Evolutionary conservation across 2,329 filamentous ascomycete genomes (phyloP).

Genomic region (Fusarium penzigii): DNA sequence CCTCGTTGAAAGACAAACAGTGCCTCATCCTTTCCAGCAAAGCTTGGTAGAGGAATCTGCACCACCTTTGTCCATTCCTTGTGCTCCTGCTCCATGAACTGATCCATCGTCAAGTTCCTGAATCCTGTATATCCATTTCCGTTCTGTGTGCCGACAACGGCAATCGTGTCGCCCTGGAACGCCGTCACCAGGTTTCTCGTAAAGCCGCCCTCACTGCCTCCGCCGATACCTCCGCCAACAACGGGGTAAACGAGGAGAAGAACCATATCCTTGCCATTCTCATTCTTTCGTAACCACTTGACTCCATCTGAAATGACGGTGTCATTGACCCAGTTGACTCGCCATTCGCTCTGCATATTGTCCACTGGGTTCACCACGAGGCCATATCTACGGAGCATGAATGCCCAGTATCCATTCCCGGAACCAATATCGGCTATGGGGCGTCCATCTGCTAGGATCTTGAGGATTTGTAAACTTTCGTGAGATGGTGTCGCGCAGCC

Average conservation of each 20-base stretch:
- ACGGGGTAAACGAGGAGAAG: conserved; percentile 74
- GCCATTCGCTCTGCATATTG: conserved; percentile 67
- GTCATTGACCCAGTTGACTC: conserved; percentile 68
- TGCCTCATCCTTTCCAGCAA: conserved; percentile 76
- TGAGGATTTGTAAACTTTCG: conserved; percentile 63
- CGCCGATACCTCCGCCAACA: conserved; percentile 64
- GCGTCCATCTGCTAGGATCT: conserved; percentile 53
- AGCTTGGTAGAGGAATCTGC: conserved; percentile 70
- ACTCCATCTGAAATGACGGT: conserved; percentile 63
- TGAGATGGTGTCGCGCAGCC: conserved; percentile 71
- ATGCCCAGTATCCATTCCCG: conserved; percentile 76
- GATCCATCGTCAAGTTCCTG: conserved; percentile 60
- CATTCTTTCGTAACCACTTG: conserved; percentile 54
- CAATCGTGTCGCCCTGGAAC: conserved; percentile 64
- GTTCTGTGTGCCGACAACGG: conserved; percentile 76
- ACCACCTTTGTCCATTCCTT: conserved; percentile 59
- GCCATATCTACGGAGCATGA: conserved; percentile 64
- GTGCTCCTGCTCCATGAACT: conserved; percentile 63
- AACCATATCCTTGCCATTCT: conserved; percentile 55
- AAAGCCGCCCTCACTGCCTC: conserved; percentile 64
- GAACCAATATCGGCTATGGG: conserved; percentile 66
- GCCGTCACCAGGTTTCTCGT: conserved; percentile 61
- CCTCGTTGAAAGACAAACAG: conserved; percentile 65
- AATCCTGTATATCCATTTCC: conserved; percentile 74
- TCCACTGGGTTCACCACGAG: conserved; percentile 62